Conservation (phyloP, 805 yeast species). For the Metschnikowia arizonensis region DNA sequence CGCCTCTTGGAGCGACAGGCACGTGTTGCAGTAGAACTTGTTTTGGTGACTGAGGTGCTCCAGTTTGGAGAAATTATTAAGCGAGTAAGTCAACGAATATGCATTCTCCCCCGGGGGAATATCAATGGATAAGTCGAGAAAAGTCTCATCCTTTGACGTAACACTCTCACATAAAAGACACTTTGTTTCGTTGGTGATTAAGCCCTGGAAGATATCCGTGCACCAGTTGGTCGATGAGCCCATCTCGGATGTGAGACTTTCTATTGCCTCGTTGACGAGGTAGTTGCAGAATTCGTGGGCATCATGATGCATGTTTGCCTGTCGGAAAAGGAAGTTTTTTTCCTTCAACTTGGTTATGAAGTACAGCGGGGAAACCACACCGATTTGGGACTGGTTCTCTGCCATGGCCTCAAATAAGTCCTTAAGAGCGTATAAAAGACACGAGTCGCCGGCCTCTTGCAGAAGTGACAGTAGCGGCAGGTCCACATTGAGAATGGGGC, state of each 20-base stretch:
- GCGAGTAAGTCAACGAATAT: conserved; percentile 68
- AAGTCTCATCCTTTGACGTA: conserved; percentile 78
- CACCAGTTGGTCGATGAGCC: conserved; percentile 45
- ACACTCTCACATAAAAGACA: conserved; percentile 86
- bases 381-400: conserved; percentile 64
- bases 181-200: conserved; percentile 78
- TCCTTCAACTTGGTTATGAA: conserved; percentile 72
- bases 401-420: conserved; percentile 83
- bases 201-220: conserved; percentile 76
- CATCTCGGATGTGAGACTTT: conserved; percentile 47
- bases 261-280: conserved; percentile 63
- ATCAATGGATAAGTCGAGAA: conserved; percentile 83
- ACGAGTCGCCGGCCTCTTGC: conserved; percentile 26
- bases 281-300: conserved; percentile 96
- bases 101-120: conserved; percentile 56
- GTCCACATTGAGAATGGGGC: conserved; percentile 83
- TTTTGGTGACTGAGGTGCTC: conserved; percentile 84
- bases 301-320: conserved; percentile 91
- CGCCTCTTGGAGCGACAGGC: conserved; percentile 91
- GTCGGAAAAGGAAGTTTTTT: conserved; percentile 80
- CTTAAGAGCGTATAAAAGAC: conserved; percentile 57
- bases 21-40: conserved; percentile 88
- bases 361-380: conserved; percentile 79
- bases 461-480: conserved; percentile 47
- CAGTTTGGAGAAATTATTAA: conserved; percentile 76